These are phyloP conservation scores for Backusella parvicylindrica DNA, from an alignment of 192 early-diverging fungal species.

Conservation along the genomic window DNA sequence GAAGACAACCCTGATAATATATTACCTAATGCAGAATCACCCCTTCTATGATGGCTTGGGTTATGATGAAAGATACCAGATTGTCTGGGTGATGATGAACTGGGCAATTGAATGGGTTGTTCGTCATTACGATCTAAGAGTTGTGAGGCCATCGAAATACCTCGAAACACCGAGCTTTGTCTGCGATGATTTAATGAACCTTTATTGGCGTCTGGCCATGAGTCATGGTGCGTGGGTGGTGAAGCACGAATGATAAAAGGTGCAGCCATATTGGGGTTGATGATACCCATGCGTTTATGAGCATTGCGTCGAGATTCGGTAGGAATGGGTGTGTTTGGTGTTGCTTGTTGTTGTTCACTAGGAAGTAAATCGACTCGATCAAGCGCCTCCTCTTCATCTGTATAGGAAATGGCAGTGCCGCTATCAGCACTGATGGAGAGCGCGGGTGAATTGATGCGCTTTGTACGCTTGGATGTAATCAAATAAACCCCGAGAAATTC, in stretches of 20 bases:
- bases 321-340: neutral
- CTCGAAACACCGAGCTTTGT: constrained; percentile 30
- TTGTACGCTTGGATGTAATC: constrained; percentile 56
- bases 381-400: neutral
- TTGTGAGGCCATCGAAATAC: constrained; percentile 34
- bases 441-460: constrained; percentile 1
- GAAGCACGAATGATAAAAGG: neutral
- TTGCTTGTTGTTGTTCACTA: neutral
- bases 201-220: neutral
- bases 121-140: constrained; percentile 29
- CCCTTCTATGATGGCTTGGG: neutral
- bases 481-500: constrained; percentile 69
- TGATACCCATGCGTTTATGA: neutral
- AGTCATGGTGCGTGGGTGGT: neutral
- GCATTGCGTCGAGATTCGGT: neutral
- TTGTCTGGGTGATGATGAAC: constrained; percentile 1
- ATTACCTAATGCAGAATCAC: constrained; percentile 6
- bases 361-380: neutral
- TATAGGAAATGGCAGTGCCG: neutral
- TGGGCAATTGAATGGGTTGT: constrained; percentile 16
- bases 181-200: constrained; percentile 3
- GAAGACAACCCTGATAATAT: constrained; percentile 11
- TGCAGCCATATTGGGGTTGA: neutral
- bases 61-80: neutral
- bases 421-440: constrained; percentile 11